Base-by-base conservation (phyloP, 768 basidiomycete species). In the Kwoniella sp. region DNA sequence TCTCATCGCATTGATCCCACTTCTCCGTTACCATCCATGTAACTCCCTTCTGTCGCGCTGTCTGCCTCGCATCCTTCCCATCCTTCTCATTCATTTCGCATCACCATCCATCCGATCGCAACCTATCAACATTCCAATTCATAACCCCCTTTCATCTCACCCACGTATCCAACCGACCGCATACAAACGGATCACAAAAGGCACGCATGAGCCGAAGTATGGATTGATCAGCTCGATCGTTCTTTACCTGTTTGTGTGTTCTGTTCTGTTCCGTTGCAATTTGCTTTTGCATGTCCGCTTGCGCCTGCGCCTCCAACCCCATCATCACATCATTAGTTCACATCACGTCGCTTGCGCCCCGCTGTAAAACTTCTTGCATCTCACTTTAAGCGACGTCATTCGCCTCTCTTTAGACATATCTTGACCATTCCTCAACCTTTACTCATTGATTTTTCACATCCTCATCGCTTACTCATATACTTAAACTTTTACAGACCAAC, bases 321-420 rank as follows among this genome's bases (percentile, higher is more conserved):
- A 24, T 49, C 48, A 24, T 17, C 22, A 4, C 22, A 24, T 49
- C 48, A 22, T 47, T n/a, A 19, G 19, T 47, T 17, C 7, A 47
- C 46, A n/a, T n/a, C n/a, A n/a, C n/a, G n/a, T n/a, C n/a, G 33
- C 40, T 19, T 44, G 40, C 40, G 40, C 40, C 40, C 40, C 40
- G 17, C 17, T 15, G 3, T 15, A 44, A 44, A 44, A 44, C 40
- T 44, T 44, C 10, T 15, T 19, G 10, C 10, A 44, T 44, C 40
- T 6, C 40, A 44, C 40, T 44, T 44, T 19, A 44, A 4, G 40
- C 40, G 40, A 44, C 40, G 40, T 10, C 40, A 44, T 44, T 44
- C 17, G 40, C 40, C 17, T 44, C 40, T 44, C 17, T 44, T 19
- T 13, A 33, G 33, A 10, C 10, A 19, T 19, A 33, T 33, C 13